These are phyloP conservation scores for Stagonosporopsis rhizophila DNA, from an alignment of 2,329 filamentous ascomycete species.

Conservation along the genomic window DNA sequence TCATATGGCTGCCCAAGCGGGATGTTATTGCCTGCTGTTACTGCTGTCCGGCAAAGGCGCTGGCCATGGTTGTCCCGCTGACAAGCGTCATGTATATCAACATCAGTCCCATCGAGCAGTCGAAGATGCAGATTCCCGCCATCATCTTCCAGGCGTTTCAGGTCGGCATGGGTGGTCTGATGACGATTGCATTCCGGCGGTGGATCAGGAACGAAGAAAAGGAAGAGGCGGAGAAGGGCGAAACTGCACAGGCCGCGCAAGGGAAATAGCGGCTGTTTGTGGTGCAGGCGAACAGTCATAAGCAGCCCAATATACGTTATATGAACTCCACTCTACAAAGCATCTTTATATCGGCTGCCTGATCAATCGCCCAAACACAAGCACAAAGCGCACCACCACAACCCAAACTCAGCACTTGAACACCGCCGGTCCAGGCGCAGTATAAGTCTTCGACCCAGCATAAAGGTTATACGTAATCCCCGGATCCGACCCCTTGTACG, in stretches of 20 bases:
- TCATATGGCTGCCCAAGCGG: constrained; percentile 62
- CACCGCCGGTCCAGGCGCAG: constrained; percentile 57
- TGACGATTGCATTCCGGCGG: constrained; percentile 52
- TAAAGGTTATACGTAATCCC: constrained; percentile 46
- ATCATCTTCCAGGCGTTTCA: constrained; percentile 62
- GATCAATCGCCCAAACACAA: background rate
- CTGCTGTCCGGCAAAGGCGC: constrained; percentile 76
- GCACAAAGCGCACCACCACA: too few relatives aligned
- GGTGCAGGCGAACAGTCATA: background rate
- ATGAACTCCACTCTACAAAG: background rate
- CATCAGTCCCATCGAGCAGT: constrained; percentile 61
- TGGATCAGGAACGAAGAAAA: constrained; percentile 63
- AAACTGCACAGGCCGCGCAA: background rate
- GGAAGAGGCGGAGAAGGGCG: constrained; percentile 20
- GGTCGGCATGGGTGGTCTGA: constrained; percentile 51
- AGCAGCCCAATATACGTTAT: background rate
- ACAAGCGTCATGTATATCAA: constrained; percentile 71
- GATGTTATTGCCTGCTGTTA: constrained; percentile 76
- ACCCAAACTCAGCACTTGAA: constrained; percentile 58
- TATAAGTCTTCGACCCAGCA: constrained; percentile 50
- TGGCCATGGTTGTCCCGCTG: constrained; percentile 72
- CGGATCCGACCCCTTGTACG: constrained; percentile 42
- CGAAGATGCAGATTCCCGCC: constrained; percentile 69
- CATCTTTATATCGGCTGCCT: background rate
- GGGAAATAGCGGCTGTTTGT: background rate